Percentiles rank a stretch among this genome's conserved stretches.
Conservation (phyloP, 2,329 filamentous ascomycete species). For the Aureobasidium mangrovei region DNA sequence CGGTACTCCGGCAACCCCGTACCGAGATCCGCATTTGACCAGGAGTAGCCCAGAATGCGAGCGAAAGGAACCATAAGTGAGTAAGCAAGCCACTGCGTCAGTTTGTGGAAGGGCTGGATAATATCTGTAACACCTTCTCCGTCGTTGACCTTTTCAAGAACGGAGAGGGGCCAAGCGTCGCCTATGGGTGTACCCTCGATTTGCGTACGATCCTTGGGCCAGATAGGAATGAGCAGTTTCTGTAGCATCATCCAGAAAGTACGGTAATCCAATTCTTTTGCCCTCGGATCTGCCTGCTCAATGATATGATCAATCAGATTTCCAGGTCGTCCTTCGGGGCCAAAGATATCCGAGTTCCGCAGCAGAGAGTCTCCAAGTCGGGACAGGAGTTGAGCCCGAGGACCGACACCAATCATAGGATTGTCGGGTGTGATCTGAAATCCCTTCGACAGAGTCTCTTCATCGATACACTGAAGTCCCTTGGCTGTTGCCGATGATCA, state of each 20-base stretch:
- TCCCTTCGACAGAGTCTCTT: conserved; percentile 59
- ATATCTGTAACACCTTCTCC: conserved; percentile 63
- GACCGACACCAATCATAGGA: conserved; percentile 71
- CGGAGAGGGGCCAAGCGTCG: conserved; percentile 73
- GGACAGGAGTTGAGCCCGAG: conserved; percentile 64
- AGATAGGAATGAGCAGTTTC: conserved; percentile 72
- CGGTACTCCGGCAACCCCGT: conserved; percentile 84
- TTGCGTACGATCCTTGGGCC: conserved; percentile 72
- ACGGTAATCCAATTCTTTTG: conserved; percentile 69
- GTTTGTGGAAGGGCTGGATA: conserved; percentile 51
- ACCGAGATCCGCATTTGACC: conserved; percentile 51
- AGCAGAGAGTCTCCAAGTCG: conserved; percentile 63
- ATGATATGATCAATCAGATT: conserved; percentile 88
- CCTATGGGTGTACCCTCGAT: conserved; percentile 76
- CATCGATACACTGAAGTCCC: not conserved
- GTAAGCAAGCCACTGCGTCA: conserved; percentile 85
- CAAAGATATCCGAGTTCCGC: conserved; percentile 65
- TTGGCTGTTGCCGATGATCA: conserved; percentile 52
- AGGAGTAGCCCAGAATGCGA: conserved; percentile 43
- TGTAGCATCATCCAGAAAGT: conserved; percentile 82
- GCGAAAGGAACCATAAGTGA: conserved; percentile 68
- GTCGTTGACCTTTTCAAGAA: conserved; percentile 15
- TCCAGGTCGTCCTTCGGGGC: conserved; percentile 68
- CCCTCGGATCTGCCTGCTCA: conserved; percentile 70
- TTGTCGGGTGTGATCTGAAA: conserved; percentile 73